Evolutionary conservation across 441 rosid genomes (phyloP).

Genomic region (Populus hybrid): DNA sequence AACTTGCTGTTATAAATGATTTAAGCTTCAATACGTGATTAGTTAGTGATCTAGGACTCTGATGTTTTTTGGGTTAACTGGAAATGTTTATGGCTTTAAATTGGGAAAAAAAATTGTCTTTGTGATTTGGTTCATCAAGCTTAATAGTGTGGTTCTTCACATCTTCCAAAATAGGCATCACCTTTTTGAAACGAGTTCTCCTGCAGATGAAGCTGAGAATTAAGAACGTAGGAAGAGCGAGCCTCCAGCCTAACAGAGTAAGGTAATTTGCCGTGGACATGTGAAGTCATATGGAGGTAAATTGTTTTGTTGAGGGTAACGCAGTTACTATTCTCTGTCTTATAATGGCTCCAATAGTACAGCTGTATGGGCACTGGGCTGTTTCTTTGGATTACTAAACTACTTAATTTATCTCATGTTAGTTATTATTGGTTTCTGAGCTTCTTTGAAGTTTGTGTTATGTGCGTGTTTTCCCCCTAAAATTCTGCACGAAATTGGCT

Average conservation of each 20-base stretch:
- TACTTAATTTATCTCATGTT: neutral
- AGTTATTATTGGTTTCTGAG: neutral
- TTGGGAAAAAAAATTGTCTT: neutral
- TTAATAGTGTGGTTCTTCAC: neutral
- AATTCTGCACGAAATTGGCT: neutral
- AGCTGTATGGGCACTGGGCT: neutral
- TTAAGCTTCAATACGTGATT: too few relatives aligned
- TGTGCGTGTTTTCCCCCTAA: neutral
- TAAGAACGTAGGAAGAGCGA: conserved; percentile 62
- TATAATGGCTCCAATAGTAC: neutral
- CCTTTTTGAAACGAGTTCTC: conserved; percentile 47
- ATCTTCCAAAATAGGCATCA: conserved; percentile 40
- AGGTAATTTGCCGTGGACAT: conserved; percentile 40
- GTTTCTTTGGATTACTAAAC: too few relatives aligned
- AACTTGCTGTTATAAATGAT: too few relatives aligned
- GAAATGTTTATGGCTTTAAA: too few relatives aligned
- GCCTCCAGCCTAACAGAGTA: conserved; percentile 61
- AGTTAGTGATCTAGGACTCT: too few relatives aligned
- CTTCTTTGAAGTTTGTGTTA: neutral
- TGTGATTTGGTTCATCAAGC: neutral
- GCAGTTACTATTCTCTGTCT: neutral
- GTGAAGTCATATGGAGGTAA: neutral
- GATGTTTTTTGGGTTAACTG: too few relatives aligned
- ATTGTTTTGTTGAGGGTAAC: neutral
- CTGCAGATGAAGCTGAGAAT: conserved; percentile 56